Base-by-base conservation (phyloP, 2,329 filamentous ascomycete species). In the Fusarium nodosum region DNA sequence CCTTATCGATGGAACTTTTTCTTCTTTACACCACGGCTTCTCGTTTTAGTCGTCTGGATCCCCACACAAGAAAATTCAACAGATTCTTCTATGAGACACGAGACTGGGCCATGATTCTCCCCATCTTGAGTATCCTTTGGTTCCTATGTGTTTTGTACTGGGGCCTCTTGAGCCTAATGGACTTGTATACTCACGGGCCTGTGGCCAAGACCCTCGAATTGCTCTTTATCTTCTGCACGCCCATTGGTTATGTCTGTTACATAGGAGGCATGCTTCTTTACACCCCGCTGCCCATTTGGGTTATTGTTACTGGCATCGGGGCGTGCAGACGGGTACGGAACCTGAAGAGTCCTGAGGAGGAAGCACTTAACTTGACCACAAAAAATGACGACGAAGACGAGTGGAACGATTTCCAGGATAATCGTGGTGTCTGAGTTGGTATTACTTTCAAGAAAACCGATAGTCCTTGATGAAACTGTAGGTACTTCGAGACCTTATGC, bases 21-120 rank as follows among this genome's bases (percentile, higher is more conserved):
- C 68, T 74, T 34, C 42, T 74, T n/a, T 63, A 72, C 53, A 74
- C 74, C 10, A 51, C 56, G n/a, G 67, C 66, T 15, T 64, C 65
- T 4, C 66, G 67, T 42, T 51, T 73, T 22, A 54, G 61, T 15
- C 9, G 31, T 3, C 20, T 57, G 8, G 36, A 55, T 7, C 36
- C 26, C 8, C 16, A 44, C 20, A 59, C 63, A 2, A 56, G 24
- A 8, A 44, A 48, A 20, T 64, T 60, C 26, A 59, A 60, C 22
- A 22, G 22, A 0, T 71, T 71, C 56, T 72, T 74, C 33, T 71
- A 72, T 45, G 56, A 66, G 13, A 57, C 60, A 1, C 58, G 63
- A 15, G 56, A 67, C 31, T 73, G 64, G 34, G 63, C 72, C 8
- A 64, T 67, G 58, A 47, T 56, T 10, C 64, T 74, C 4, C 59